Base-by-base conservation (phyloP, 163 green algal species). In the Chlorella variabilis region DNA sequence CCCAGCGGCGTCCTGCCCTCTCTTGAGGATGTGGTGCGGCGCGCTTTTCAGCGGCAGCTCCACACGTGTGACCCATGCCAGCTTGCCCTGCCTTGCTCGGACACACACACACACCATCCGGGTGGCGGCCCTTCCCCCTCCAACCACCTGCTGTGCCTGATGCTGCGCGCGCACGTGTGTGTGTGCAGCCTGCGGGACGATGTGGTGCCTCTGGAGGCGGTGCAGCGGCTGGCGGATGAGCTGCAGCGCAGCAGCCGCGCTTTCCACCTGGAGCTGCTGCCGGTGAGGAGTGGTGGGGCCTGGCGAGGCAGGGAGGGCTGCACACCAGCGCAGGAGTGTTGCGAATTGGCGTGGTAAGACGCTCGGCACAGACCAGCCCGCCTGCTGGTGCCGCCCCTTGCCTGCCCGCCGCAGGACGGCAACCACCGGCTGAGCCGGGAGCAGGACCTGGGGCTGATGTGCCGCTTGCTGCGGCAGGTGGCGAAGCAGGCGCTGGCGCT, bases 401-500 rank as follows among this genome's bases (percentile, higher is more conserved):
- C n/a, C n/a, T n/a, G n/a, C n/a, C 17, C 33, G 29, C 34, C 67
- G 71, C 71, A 79, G 71, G 71, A 58, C 6, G 71, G 54, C 25
- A 69, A 79, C 71, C 75, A 81, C 61, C 75, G 75, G 61, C 75
- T 81, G 61, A 75, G 42, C 42, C 33, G 75, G 33, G 75, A 81
- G 75, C 33, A 63, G 31, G 75, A 81, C 42, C 29, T 75, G 31
- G 41, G 31, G 31, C 42, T 74, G 31, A 66, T 81, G 75, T 51
- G 41, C 42, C 61, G 61, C 4, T 34, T 74, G 61, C 62, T 81
- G 61, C 31, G 42, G 5, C 41, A 66, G 33, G 9, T 81, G 25
- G 56, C 59, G 54, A 36, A 34, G 54, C 11, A 49, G 5, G 39
- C 56, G 17, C n/a, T 80, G 11, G 13, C 41, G n/a, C 18, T 67